These are phyloP conservation scores for Boletellus ananiceps DNA, from an alignment of 768 basidiomycete genomes.

Conservation along the genomic window DNA sequence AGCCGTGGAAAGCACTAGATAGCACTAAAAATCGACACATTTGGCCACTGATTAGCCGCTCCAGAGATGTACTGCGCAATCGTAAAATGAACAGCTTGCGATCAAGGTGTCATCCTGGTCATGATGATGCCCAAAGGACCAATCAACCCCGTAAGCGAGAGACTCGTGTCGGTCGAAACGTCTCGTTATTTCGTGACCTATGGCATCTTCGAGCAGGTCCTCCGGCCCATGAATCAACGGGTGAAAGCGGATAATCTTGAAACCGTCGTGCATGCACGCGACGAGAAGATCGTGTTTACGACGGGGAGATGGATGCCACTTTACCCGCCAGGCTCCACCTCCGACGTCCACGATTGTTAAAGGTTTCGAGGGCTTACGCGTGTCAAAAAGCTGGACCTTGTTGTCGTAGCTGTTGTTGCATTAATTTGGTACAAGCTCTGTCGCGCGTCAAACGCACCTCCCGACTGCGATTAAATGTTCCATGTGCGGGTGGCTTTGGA, in stretches of 20 bases:
- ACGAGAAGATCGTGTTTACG: conserved; percentile 74
- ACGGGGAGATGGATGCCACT: conserved; percentile 82
- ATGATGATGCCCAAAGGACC: conserved; percentile 50
- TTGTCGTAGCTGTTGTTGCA: conserved; percentile 67
- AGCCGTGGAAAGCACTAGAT: neutral
- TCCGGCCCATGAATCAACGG: conserved; percentile 3
- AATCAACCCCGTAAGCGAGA: conserved; percentile 90
- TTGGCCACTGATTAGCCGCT: conserved; percentile 39
- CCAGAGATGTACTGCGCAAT: conserved; percentile 83
- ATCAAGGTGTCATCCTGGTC: conserved; percentile 46
- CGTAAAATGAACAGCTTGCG: conserved; percentile 94
- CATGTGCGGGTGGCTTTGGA: conserved; percentile 75
- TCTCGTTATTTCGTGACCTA: conserved; percentile 39
- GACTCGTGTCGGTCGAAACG: conserved; percentile 75
- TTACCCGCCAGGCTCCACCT: conserved; percentile 93
- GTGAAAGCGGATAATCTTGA: conserved; percentile 60
- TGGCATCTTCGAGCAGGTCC: conserved; percentile 9
- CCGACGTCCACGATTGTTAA: conserved; percentile 64
- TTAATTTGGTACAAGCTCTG: neutral
- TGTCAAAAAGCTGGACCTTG: conserved; percentile 77
- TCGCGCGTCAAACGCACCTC: conserved; percentile 47
- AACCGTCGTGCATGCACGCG: conserved; percentile 98
- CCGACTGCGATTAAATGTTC: conserved; percentile 88
- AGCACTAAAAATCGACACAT: neutral
- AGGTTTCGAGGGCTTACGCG: conserved; percentile 57